Conservation (phyloP, 192 early-diverging fungal species). For the Rhizophagus sp. region DNA sequence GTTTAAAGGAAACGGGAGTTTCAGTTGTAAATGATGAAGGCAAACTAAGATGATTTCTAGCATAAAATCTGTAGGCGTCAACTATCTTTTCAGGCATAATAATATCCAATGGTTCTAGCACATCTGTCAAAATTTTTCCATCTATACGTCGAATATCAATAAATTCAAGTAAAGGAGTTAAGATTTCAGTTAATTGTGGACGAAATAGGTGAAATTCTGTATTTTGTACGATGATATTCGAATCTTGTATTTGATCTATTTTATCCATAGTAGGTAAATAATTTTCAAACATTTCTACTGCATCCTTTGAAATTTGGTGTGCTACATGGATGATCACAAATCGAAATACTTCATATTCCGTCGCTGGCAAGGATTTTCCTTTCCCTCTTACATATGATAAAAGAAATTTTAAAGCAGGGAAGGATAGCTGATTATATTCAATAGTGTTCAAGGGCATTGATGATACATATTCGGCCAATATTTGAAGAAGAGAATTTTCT, state of each 20-base stretch:
- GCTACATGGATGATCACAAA: background rate
- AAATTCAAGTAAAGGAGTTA: background rate
- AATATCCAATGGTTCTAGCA: constrained; percentile 5
- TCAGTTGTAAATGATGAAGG: background rate
- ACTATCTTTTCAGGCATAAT: background rate
- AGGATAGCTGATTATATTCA: background rate
- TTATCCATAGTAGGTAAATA: background rate
- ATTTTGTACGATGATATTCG: background rate
- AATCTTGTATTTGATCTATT: background rate
- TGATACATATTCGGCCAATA: background rate
- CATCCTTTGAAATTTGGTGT: background rate
- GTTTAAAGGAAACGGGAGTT: background rate
- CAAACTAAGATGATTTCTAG: background rate
- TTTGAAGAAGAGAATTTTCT: background rate
- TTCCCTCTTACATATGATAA: background rate
- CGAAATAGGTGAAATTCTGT: background rate
- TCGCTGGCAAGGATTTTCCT: background rate
- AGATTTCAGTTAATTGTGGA: background rate
- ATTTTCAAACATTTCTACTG: background rate
- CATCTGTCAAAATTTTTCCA: background rate
- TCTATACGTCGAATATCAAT: background rate
- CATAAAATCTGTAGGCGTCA: background rate
- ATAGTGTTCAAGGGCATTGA: background rate
- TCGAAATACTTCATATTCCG: constrained; percentile 6
- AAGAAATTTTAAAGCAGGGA: constrained; percentile 1